Base-by-base conservation (phyloP, 768 basidiomycete species). In the Naganishia vaughanmartiniae region DNA sequence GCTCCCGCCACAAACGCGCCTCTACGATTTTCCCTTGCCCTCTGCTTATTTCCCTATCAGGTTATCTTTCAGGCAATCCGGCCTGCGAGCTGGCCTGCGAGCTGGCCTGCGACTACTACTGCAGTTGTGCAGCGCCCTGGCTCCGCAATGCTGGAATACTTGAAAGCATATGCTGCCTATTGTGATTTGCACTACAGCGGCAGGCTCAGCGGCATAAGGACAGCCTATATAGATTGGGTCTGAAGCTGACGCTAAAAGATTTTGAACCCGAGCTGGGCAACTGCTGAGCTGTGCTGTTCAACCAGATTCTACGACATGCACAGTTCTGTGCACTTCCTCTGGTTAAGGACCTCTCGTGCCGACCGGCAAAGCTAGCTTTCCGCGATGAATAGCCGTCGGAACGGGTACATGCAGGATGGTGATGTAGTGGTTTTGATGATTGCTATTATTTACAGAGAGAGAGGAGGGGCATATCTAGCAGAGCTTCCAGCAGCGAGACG, bases 311-410 rank as follows among this genome's bases (percentile, higher is more conserved):
- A n/a, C n/a, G n/a, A n/a, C n/a, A n/a, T n/a, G n/a, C n/a, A 36
- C 34, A 36, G 34, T 36, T 36, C 34, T 5, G 34, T 36, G 4
- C 12, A 12, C 34, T 36, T 4, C n/a, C n/a, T 36, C 36, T 36
- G 36, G 36, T n/a, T n/a, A n/a, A n/a, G n/a, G n/a, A n/a, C n/a
- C n/a, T n/a, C 21, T 51, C 48, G 48, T 51, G 48, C 48, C 48
- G 48, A 4, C 24, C 48, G 48, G 48, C 48, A 51, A 24, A 4
- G 4, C 19, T 51, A 51, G 48, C 48, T 51, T 24, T 36, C 6
- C 48, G 24, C 21, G 24, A 51, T 4, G 24, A 4, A 51, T n/a
- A n/a, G 6, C 48, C 48, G 48, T 51, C 6, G 48, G 48, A 24
- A 51, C 24, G 48, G 48, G 48, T 42, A 42, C 42, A 42, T 42